phyloP scores from a whole-genome alignment of 2,329 filamentous ascomycete species.

The Monilinia polystroma region DNA sequence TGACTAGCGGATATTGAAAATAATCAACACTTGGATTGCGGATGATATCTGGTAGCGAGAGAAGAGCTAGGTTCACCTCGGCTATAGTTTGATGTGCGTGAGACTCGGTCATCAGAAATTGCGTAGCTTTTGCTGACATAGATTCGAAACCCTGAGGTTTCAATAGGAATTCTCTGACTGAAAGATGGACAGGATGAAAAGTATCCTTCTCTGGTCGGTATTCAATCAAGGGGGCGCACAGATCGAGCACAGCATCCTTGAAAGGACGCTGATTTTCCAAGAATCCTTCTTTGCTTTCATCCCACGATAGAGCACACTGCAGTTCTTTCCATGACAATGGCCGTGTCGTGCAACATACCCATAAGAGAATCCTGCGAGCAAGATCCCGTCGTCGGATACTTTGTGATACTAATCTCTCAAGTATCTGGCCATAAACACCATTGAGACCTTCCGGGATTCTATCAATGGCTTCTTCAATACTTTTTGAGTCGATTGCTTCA shows the following conservation, averaged over 20 bases:
- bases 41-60: constrained; percentile 1
- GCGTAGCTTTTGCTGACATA: constrained; percentile 18
- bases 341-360: constrained; percentile 19
- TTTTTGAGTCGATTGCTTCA: constrained; percentile 16
- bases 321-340: constrained; percentile 19
- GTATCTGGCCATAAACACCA: constrained; percentile 17
- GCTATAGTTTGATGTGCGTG: constrained; percentile 14
- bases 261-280: constrained; percentile 16
- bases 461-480: constrained; percentile 14
- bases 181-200: neutral
- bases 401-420: constrained; percentile 12
- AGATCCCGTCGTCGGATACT: constrained; percentile 19
- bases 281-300: neutral
- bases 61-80: constrained; percentile 2
- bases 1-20: constrained; percentile 9
- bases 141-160: constrained; percentile 10
- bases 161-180: constrained; percentile 13
- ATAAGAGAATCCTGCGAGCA: constrained; percentile 6
- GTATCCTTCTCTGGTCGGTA: constrained; percentile 17
- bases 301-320: constrained; percentile 18
- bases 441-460: constrained; percentile 16
- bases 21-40: constrained; percentile 1
- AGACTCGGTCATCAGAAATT: constrained; percentile 21
- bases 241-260: constrained; percentile 15
- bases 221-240: constrained; percentile 19